A percentile compares a stretch with the other conserved stretches of the same genome.
phyloP scores from a whole-genome alignment of 139 green algal species.

The Coelastrella sp. region DNA sequence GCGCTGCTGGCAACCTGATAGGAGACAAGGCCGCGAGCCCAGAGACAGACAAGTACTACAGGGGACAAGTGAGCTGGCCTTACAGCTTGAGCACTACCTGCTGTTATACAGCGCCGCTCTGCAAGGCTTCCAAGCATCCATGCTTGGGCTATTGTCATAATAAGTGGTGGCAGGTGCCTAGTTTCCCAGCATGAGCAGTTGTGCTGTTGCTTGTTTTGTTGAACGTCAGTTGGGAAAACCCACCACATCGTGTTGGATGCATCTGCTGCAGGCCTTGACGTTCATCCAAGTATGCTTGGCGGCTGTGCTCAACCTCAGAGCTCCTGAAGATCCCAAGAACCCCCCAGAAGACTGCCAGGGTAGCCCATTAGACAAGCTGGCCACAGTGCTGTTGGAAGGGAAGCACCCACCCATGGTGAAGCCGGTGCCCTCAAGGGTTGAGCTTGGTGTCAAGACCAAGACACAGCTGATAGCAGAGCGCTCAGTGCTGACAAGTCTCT shows the following conservation, averaged over 20 bases:
- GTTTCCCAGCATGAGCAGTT: no score
- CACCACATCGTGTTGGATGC: background rate
- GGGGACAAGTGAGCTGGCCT: background rate
- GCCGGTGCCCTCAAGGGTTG: conserved; percentile 42
- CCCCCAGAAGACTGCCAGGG: conserved; percentile 36
- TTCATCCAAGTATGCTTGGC: conserved; percentile 89
- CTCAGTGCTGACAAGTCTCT: conserved; percentile 60
- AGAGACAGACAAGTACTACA: conserved; percentile 42
- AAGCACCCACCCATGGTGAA: conserved; percentile 30
- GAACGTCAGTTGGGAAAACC: no score
- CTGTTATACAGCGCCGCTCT: background rate
- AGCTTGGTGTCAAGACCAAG: conserved; percentile 85
- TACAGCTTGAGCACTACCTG: no score
- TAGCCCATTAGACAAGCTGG: conserved; percentile 55
- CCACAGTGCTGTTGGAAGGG: conserved; percentile 52
- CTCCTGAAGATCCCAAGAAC: conserved; percentile 54
- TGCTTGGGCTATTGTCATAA: no score
- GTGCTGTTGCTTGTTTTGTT: no score
- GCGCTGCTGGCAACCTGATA: background rate
- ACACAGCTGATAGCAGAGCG: conserved; percentile 90
- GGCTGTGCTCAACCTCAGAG: conserved; percentile 82
- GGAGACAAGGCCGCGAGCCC: background rate
- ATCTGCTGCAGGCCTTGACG: conserved; percentile 67
- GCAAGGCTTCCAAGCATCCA: no score
- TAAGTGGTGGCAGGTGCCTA: no score